A percentile compares a stretch with the other conserved stretches of the same genome.
phyloP scores from a whole-genome alignment of 2,329 filamentous ascomycete species.

The Fusarium floridanum region DNA sequence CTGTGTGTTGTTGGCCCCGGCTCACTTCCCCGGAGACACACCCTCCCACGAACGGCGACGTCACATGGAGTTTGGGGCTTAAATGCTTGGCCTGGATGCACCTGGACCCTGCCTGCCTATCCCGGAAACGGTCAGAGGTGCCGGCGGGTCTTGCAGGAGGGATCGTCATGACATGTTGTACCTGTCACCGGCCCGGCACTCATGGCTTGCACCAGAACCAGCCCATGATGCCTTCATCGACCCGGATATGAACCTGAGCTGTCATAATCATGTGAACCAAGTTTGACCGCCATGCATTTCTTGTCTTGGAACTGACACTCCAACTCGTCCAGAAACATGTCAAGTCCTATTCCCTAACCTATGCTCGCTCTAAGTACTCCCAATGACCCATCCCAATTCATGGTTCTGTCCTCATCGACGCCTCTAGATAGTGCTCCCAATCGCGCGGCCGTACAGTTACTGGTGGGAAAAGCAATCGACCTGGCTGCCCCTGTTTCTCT shows the following conservation, averaged over 20 bases:
- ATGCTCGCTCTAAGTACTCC: conserved; percentile 43
- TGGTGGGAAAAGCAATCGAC: conserved; percentile 9
- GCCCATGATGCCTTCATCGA: not conserved
- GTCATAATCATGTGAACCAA: not conserved
- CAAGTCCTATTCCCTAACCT: conserved; percentile 23
- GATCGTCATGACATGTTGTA: not conserved
- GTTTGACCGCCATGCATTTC: not conserved
- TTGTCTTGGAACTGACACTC: not conserved
- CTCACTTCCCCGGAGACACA: conserved; percentile 5
- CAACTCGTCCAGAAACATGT: conserved; percentile 10
- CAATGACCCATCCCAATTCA: conserved; percentile 24
- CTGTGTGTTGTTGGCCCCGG: conserved; percentile 1
- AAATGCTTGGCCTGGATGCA: not conserved
- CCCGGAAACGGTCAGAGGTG: conserved; percentile 3
- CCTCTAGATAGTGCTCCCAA: conserved; percentile 30
- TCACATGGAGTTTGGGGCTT: conserved; percentile 11
- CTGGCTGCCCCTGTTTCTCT: conserved; percentile 4
- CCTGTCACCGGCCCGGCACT: conserved; percentile 8
- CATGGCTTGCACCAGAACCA: not conserved
- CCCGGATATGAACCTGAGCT: not conserved
- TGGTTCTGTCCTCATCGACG: conserved; percentile 26
- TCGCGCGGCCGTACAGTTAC: conserved; percentile 8
- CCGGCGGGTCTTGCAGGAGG: conserved; percentile 5
- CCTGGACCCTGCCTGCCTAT: not conserved
- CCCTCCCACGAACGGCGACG: conserved; percentile 7